phyloP scores from a whole-genome alignment of 192 early-diverging fungal species.

The Blastocladiella britannica region DNA sequence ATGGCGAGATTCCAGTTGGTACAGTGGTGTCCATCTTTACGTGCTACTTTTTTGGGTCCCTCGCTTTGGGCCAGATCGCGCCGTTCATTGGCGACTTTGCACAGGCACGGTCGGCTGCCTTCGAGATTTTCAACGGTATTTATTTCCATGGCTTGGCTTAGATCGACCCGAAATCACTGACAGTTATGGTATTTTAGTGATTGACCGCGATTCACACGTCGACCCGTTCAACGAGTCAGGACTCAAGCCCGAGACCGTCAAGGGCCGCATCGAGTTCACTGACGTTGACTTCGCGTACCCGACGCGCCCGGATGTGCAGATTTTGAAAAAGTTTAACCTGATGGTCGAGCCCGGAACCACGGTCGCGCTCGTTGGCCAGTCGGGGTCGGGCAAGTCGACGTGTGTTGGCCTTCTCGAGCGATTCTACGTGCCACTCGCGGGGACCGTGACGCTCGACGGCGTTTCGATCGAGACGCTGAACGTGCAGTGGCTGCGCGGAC shows the following conservation, averaged over 20 bases:
- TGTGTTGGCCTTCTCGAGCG: conserved; percentile 49
- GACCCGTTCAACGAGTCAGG: conserved; percentile 26
- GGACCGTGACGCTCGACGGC: conserved; percentile 45
- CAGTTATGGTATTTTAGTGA: conserved; percentile 14
- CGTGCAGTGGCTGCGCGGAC: conserved; percentile 34
- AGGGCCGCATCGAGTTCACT: conserved; percentile 52
- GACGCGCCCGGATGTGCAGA: conserved; percentile 51
- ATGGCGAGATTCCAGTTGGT: conserved; percentile 18
- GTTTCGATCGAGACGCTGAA: conserved; percentile 32
- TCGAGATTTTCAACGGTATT: background rate
- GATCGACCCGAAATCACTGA: background rate
- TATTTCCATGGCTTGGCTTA: background rate
- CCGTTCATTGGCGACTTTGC: conserved; percentile 14
- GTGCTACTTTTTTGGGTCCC: conserved; percentile 21
- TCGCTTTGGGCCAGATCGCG: conserved; percentile 14
- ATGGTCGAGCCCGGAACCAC: conserved; percentile 50
- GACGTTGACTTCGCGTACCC: conserved; percentile 72
- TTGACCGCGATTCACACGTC: conserved; percentile 63
- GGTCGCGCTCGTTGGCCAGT: conserved; percentile 75
- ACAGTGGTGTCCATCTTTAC: conserved; percentile 22
- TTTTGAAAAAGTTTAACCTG: conserved; percentile 52
- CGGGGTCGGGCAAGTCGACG: conserved; percentile 63
- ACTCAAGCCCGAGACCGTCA: conserved; percentile 18
- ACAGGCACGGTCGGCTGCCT: background rate
- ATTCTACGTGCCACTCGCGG: conserved; percentile 47